Evolutionary conservation across 208 protist genomes (phyloP).

Genomic region (Borovskyia barvae): DNA sequence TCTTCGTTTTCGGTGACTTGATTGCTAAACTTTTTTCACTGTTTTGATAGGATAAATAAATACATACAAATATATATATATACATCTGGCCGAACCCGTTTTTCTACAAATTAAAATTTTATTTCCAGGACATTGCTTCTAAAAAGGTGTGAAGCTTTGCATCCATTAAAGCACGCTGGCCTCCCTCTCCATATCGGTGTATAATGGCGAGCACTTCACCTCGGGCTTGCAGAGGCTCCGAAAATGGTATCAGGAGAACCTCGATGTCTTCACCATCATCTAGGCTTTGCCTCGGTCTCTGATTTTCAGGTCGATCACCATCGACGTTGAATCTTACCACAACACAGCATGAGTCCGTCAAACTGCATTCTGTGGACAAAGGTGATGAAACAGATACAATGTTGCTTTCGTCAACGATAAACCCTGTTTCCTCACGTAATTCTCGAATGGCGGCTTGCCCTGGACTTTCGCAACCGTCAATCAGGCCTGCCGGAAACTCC

Average conservation of each 20-base stretch:
- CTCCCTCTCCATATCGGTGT: slow-evolving; percentile 18
- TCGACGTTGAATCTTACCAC: slow-evolving; percentile 63
- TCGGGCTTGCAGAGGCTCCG: slow-evolving; percentile 12
- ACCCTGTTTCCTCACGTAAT: slow-evolving; percentile 84
- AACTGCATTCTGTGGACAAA: slow-evolving; percentile 56
- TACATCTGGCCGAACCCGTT: no score
- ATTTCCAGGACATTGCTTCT: slow-evolving; percentile 11
- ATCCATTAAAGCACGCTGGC: slow-evolving; percentile 47
- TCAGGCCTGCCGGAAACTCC: slow-evolving; percentile 84
- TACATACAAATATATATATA: no score
- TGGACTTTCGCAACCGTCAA: slow-evolving; percentile 61
- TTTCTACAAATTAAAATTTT: no score
- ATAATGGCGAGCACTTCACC: slow-evolving; percentile 24
- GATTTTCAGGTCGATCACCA: slow-evolving; percentile 44
- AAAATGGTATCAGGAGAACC: slow-evolving; percentile 61
- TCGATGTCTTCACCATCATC: slow-evolving; percentile 81
- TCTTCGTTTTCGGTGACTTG: no score
- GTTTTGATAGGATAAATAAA: slow-evolving; percentile 1
- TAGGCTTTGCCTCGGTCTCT: slow-evolving; percentile 46
- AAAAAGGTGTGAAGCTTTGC: slow-evolving; percentile 70
- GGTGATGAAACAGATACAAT: slow-evolving; percentile 41
- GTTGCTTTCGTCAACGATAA: slow-evolving; percentile 34
- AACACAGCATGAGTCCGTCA: slow-evolving; percentile 69
- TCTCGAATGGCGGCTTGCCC: slow-evolving; percentile 67
- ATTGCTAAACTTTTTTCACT: background rate